These are phyloP conservation scores for Aphanomyces euteiches DNA, from an alignment of 352 stramenopile species.

Conservation along the genomic window DNA sequence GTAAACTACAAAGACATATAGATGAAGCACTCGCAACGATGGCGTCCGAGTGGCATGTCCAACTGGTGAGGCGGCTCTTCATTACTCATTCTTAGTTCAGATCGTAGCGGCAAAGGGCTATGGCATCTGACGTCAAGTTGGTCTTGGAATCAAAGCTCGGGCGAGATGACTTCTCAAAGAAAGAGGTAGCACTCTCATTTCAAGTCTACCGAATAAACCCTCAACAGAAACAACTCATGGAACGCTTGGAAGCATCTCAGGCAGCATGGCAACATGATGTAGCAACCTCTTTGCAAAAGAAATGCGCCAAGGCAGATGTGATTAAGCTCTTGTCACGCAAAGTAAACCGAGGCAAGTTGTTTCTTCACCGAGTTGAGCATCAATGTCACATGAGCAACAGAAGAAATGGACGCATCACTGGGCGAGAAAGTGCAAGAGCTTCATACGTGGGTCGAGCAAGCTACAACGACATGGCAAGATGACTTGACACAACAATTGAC, in stretches of 20 bases:
- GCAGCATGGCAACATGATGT: neutral
- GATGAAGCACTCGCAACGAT: neutral
- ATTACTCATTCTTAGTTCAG: no score
- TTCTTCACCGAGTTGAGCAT: no score
- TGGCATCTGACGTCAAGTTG: slow-evolving; percentile 25
- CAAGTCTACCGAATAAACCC: neutral
- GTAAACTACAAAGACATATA: neutral
- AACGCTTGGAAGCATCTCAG: neutral
- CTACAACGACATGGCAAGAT: neutral
- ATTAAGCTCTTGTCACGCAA: slow-evolving; percentile 18
- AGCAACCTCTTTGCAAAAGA: neutral
- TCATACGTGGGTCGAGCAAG: neutral
- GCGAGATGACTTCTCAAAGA: neutral
- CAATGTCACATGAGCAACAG: neutral
- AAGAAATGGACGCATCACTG: slow-evolving; percentile 15
- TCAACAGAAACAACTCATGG: neutral
- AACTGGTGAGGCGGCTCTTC: neutral
- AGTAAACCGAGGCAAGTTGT: slow-evolving; percentile 12
- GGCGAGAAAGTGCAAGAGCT: slow-evolving; percentile 1
- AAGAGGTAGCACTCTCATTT: neutral
- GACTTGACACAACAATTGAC: neutral
- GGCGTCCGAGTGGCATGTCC: slow-evolving; percentile 3
- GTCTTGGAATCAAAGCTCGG: slow-evolving; percentile 16
- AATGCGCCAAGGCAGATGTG: slow-evolving; percentile 20
- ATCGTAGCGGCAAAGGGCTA: slow-evolving; percentile 19